Conservation (phyloP, 2,329 filamentous ascomycete genomes). For the Aspergillus ochraceoroseus region DNA sequence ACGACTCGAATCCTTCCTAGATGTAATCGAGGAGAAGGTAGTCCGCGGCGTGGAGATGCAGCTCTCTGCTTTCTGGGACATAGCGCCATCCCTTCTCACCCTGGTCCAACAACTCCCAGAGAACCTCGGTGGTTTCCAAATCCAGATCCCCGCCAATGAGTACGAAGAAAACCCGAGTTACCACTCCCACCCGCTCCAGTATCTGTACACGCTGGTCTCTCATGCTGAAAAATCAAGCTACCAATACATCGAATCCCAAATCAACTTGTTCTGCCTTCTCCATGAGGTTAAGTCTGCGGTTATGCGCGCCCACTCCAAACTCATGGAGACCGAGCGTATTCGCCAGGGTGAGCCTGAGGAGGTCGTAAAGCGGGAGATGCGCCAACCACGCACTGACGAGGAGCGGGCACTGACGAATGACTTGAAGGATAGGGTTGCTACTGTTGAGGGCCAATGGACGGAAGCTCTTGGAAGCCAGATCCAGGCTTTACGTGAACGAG, state of each 20-base stretch:
- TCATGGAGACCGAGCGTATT: constrained; percentile 61
- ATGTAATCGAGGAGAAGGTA: constrained; percentile 77
- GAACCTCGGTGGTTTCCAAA: constrained; percentile 54
- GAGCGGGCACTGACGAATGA: constrained; percentile 71
- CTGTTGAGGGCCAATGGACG: constrained; percentile 86
- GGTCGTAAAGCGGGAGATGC: constrained; percentile 46
- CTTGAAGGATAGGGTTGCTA: constrained; percentile 84
- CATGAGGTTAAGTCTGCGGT: constrained; percentile 84
- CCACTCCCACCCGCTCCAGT: constrained; percentile 75
- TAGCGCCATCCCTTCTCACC: constrained; percentile 73
- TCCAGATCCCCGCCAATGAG: constrained; percentile 74
- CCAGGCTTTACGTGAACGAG: constrained; percentile 65
- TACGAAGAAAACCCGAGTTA: constrained; percentile 83
- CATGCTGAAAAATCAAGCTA: constrained; percentile 91
- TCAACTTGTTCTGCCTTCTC: constrained; percentile 79
- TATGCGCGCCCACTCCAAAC: constrained; percentile 62
- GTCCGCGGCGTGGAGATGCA: constrained; percentile 84
- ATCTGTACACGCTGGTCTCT: constrained; percentile 76
- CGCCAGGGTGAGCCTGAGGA: constrained; percentile 43
- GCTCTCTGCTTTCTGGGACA: constrained; percentile 94
- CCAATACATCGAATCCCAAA: constrained; percentile 94
- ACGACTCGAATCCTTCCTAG: constrained; percentile 70
- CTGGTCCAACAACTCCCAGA: constrained; percentile 74
- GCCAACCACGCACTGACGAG: constrained; percentile 60
- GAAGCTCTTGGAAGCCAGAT: constrained; percentile 78